phyloP scores from a whole-genome alignment of 371 early-diverging fungal genomes.

The Mucor plumbeus region DNA sequence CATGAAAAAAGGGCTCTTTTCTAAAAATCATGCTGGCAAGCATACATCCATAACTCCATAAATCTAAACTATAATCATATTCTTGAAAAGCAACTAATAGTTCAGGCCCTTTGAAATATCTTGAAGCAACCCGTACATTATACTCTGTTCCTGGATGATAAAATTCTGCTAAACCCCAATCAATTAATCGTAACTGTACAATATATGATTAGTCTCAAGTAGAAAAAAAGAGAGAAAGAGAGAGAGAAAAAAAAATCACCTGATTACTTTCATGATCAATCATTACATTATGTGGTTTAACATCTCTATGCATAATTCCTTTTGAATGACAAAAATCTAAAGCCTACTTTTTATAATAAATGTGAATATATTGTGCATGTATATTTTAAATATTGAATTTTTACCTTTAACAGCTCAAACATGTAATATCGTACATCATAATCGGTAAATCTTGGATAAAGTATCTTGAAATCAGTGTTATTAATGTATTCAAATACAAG shows the following conservation, averaged over 20 bases:
- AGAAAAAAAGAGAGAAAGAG: too few relatives aligned
- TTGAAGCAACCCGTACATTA: conserved; percentile 98
- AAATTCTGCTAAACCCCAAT: conserved; percentile 99
- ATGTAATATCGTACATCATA: conserved; percentile 97
- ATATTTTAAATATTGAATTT: neutral
- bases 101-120: conserved; percentile 99
- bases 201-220: neutral
- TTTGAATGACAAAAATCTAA: conserved; percentile 97
- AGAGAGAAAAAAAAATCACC: conserved; percentile 44
- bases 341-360: conserved; percentile 51
- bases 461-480: conserved; percentile 76
- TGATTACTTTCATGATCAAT: conserved; percentile 95
- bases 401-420: conserved; percentile 84
- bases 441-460: conserved; percentile 83
- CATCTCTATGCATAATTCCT: conserved; percentile 99
- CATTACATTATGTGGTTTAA: conserved; percentile 99
- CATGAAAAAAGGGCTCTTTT: conserved; percentile 99
- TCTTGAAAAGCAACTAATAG: conserved; percentile 96
- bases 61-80: conserved; percentile 99
- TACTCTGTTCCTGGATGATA: conserved; percentile 97
- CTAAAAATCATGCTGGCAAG: conserved; percentile 99
- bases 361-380: neutral
- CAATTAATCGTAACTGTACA: conserved; percentile 90
- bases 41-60: conserved; percentile 99
- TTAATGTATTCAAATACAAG: conserved; percentile 97